A percentile compares a stretch with the other conserved stretches of the same genome.
phyloP scores from a whole-genome alignment of 2,329 filamentous ascomycete species.

The Zymoseptoria ardabiliae region DNA sequence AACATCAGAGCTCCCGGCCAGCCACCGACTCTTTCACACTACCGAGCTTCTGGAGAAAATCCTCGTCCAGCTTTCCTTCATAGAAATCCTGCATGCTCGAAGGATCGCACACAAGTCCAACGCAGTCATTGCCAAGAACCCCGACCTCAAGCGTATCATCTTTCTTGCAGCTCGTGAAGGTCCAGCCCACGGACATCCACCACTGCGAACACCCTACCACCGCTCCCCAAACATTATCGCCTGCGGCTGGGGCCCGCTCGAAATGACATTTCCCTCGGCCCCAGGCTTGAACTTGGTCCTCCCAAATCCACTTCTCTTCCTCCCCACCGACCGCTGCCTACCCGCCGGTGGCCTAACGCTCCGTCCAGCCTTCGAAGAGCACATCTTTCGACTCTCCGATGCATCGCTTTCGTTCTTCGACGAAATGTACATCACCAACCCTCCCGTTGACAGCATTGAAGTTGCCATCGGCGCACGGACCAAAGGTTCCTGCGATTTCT shows the following conservation, averaged over 20 bases:
- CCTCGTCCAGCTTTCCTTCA: background rate
- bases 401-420: background rate
- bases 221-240: background rate
- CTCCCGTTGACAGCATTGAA: background rate
- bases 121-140: background rate
- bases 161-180: background rate
- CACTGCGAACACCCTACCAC: too few species aligned
- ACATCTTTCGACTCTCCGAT: background rate
- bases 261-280: background rate
- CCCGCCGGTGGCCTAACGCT: background rate
- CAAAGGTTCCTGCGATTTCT: background rate
- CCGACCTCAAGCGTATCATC: background rate
- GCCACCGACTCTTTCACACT: background rate
- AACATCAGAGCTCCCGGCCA: background rate
- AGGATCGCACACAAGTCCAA: background rate
- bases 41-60: background rate
- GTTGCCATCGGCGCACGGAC: background rate
- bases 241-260: background rate
- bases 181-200: background rate
- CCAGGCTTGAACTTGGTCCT: background rate
- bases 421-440: background rate
- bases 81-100: background rate
- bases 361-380: background rate
- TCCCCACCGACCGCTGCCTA: background rate
- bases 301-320: background rate